A percentile compares a stretch with the other conserved stretches of the same genome.
Conservation (phyloP, 805 yeast species). For the Isabelozyma gotoi region DNA sequence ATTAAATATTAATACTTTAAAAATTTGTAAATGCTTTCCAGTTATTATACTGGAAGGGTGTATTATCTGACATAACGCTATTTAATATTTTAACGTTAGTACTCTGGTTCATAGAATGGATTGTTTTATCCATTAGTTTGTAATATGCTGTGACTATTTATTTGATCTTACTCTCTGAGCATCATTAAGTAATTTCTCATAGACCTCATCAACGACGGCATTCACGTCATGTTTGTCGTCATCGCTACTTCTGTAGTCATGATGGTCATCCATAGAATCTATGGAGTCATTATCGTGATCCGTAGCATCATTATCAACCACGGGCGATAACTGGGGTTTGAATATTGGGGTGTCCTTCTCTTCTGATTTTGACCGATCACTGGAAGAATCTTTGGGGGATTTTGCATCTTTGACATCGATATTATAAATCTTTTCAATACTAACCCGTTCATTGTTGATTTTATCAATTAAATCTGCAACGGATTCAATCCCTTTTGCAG, state of each 20-base stretch:
- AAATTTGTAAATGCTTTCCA: not conserved
- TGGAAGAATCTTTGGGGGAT: constrained; percentile 1
- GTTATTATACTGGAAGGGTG: no score
- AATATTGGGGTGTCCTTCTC: no score
- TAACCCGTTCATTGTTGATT: constrained; percentile 55
- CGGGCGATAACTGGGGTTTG: not conserved
- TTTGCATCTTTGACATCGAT: constrained; percentile 9
- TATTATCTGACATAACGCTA: no score
- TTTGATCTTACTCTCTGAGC: constrained; percentile 65
- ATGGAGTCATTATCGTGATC: constrained; percentile 15
- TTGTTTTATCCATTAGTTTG: no score
- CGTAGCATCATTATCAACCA: constrained; percentile 1
- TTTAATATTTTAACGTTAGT: no score
- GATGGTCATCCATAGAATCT: constrained; percentile 22
- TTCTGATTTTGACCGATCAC: not conserved
- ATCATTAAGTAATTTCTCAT: constrained; percentile 68
- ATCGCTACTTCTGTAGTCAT: not conserved
- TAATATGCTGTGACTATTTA: no score
- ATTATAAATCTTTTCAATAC: constrained; percentile 49
- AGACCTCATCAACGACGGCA: constrained; percentile 66
- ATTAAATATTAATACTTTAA: constrained; percentile 1
- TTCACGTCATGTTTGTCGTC: constrained; percentile 16
- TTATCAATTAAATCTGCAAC: constrained; percentile 66
- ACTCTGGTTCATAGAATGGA: no score
- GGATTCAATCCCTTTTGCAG: constrained; percentile 73